Conservation (phyloP, 1,284 basidiomycete genomes). For the Anthracocystis walkeri region DNA sequence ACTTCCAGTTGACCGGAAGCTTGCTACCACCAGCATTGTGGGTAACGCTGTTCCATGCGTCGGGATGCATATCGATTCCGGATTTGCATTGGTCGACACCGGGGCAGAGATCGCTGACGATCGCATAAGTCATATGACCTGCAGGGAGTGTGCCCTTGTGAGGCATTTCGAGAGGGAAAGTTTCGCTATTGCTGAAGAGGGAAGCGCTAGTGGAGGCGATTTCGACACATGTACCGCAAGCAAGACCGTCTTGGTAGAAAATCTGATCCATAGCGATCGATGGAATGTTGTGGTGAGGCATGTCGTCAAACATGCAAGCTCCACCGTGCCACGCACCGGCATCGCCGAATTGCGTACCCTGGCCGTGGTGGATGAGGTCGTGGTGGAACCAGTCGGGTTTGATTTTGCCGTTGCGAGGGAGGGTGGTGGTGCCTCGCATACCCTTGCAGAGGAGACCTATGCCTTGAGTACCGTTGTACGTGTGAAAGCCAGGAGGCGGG, state of each 20-base stretch:
- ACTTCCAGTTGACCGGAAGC: constrained; percentile 42
- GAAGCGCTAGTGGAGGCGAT: constrained; percentile 31
- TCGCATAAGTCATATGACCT: constrained; percentile 33
- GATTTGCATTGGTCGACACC: constrained; percentile 43
- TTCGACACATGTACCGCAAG: constrained; percentile 49
- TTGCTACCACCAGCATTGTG: constrained; percentile 22
- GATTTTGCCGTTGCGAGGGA: constrained; percentile 9
- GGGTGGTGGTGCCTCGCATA: constrained; percentile 11
- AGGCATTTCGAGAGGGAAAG: constrained; percentile 30
- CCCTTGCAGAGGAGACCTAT: constrained; percentile 26
- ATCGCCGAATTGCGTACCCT: constrained; percentile 39
- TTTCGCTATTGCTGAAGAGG: constrained; percentile 30
- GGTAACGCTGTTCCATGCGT: constrained; percentile 47
- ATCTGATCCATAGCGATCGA: constrained; percentile 48
- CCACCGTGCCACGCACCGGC: constrained; percentile 42
- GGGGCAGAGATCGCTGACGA: constrained; percentile 49
- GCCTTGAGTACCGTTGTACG: background rate
- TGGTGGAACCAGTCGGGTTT: constrained; percentile 35
- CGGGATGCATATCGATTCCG: constrained; percentile 51
- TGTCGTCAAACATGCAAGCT: constrained; percentile 44
- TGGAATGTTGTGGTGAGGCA: constrained; percentile 39
- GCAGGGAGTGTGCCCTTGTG: constrained; percentile 15
- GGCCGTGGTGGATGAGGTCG: constrained; percentile 34
- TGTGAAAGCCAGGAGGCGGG: background rate
- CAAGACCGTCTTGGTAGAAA: constrained; percentile 45